Evolutionary conservation across 2,329 filamentous ascomycete species (phyloP).

Genomic region (Aureobasidium musti): DNA sequence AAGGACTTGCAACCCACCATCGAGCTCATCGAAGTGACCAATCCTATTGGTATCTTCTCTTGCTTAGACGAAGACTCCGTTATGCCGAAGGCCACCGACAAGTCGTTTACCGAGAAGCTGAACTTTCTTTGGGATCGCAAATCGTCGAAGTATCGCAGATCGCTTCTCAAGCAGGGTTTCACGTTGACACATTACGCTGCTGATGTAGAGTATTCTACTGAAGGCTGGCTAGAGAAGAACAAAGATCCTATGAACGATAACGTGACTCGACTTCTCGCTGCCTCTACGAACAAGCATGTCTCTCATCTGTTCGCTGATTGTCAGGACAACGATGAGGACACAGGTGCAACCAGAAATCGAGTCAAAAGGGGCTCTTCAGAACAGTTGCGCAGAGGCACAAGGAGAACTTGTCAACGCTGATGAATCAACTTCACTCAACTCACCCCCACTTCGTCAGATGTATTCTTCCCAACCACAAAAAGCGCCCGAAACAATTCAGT

Average conservation of each 20-base stretch:
- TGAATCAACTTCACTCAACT: conserved; percentile 90
- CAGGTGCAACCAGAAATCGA: conserved; percentile 67
- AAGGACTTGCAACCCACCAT: conserved; percentile 97
- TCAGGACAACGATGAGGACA: conserved; percentile 74
- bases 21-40: conserved; percentile 91
- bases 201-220: conserved; percentile 94
- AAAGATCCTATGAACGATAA: conserved; percentile 99
- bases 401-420: conserved; percentile 94
- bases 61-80: conserved; percentile 97
- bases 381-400: conserved; percentile 97
- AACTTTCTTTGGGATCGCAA: conserved; percentile 96
- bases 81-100: conserved; percentile 98
- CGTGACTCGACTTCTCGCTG: conserved; percentile 81
- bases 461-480: conserved; percentile 97
- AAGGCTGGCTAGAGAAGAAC: conserved; percentile 97
- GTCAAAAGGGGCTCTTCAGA: conserved; percentile 97
- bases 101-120: conserved; percentile 96
- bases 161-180: conserved; percentile 86
- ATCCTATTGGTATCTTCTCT: conserved; percentile 98
- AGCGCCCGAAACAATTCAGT: conserved; percentile 88
- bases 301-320: conserved; percentile 86
- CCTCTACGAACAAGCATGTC: conserved; percentile 79
- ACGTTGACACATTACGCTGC: conserved; percentile 96
- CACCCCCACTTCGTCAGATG: conserved; percentile 98
- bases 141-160: conserved; percentile 86